Base-by-base conservation (phyloP, 2,329 filamentous ascomycete species). In the Myriosclerotinia curreyana region DNA sequence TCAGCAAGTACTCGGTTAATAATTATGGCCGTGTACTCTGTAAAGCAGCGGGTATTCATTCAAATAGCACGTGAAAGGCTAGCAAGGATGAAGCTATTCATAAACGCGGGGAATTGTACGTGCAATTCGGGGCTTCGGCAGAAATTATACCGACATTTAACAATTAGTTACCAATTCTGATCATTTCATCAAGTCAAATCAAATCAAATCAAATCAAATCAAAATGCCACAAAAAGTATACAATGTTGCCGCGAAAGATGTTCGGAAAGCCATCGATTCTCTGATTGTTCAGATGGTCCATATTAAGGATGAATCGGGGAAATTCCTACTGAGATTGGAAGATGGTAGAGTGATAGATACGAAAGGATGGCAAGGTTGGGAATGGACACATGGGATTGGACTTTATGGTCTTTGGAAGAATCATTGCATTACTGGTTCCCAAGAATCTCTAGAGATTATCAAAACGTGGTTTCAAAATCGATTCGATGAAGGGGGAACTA, bases 401-500 rank as follows among this genome's bases (percentile, higher is more conserved):
- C 83, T 93, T 25, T 92, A 92, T 75, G 90, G 90, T 36, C 83
- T 94, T 62, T 93, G 88, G 86, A 88, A 92, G 74, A 93, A 93
- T 79, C 89, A 92, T 76, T 84, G 86, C 65, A 77, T 92, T 69
- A 91, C 88, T 0, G 86, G 85, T 54, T 84, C 87, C 38, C 75
- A 79, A 1, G 76, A 78, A 38, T 83, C 84, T 62, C 81, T 92
- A 25, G 75, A 80, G 66, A 86, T 89, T 66, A 91, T 93, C 70
- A 82, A 89, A 72, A 81, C 83, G 64, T 94, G 90, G 90, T 93
- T 91, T 76, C 78, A 79, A 8, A 82, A 81, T 55, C 86, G 90
- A 90, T 75, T 73, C 50, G 65, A 56, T 8, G 72, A 70, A 64
- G 73, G 72, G 2, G 73, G 83, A 70, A 93, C 90, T 4, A 91